These are phyloP conservation scores for Rhizomucor miehei DNA, from an alignment of 371 early-diverging fungal species.

Conservation along the genomic window DNA sequence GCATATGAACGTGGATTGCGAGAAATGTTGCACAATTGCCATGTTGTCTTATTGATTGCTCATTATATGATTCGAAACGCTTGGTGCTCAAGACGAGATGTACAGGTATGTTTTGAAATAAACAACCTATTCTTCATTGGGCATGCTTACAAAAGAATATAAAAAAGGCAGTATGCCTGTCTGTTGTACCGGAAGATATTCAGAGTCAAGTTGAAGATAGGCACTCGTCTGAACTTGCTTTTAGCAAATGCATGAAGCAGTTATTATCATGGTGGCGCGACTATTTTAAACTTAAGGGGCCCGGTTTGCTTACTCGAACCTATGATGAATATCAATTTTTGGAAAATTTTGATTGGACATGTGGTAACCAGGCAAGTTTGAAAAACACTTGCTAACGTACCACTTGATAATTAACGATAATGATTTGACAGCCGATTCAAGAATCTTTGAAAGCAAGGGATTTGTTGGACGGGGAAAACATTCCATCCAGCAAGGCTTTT, in stretches of 20 bases:
- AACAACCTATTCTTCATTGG: too few relatives aligned
- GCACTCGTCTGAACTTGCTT: constrained; percentile 11
- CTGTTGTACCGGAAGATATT: constrained; percentile 30
- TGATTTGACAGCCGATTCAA: constrained; percentile 1
- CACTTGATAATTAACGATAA: not conserved
- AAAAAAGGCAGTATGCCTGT: constrained; percentile 26
- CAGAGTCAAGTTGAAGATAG: constrained; percentile 10
- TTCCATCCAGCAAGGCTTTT: constrained; percentile 19
- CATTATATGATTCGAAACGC: constrained; percentile 39
- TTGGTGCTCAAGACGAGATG: constrained; percentile 34
- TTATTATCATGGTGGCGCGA: constrained; percentile 58
- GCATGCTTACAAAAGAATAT: too few relatives aligned
- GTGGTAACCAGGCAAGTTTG: constrained; percentile 11
- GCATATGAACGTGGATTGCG: constrained; percentile 33
- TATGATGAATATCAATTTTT: constrained; percentile 27
- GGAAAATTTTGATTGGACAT: constrained; percentile 12
- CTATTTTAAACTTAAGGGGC: constrained; percentile 46
- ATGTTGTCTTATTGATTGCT: constrained; percentile 28
- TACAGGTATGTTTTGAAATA: constrained; percentile 19
- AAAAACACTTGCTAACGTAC: not conserved
- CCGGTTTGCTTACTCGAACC: constrained; percentile 36
- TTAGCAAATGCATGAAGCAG: constrained; percentile 33
- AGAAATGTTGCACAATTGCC: constrained; percentile 39
- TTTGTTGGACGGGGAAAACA: constrained; percentile 19
- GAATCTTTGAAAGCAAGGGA: constrained; percentile 6